phyloP scores from a whole-genome alignment of 2,329 filamentous ascomycete species.

The Trichoderma afroharzianum region DNA sequence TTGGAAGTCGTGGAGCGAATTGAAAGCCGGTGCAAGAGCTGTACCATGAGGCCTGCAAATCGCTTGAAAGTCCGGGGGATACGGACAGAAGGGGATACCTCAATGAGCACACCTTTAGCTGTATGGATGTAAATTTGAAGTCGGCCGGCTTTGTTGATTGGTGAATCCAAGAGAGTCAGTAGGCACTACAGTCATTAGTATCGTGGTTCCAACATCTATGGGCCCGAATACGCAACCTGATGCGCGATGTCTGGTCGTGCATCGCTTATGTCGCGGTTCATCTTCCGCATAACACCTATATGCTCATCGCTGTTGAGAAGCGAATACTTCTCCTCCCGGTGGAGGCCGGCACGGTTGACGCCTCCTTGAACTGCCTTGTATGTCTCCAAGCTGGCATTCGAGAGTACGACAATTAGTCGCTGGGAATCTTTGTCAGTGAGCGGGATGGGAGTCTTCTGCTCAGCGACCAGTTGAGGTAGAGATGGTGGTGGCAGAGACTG shows the following conservation, averaged over 20 bases:
- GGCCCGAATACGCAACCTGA: slow-evolving; percentile 61
- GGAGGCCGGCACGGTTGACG: slow-evolving; percentile 58
- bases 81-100: slow-evolving; percentile 95
- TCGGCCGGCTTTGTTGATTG: slow-evolving; percentile 96
- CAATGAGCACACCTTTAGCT: slow-evolving; percentile 93
- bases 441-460: slow-evolving; percentile 83
- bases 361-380: slow-evolving; percentile 84
- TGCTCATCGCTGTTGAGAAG: slow-evolving; percentile 98
- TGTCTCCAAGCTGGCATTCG: slow-evolving; percentile 95
- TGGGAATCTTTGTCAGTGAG: slow-evolving; percentile 85
- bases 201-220: slow-evolving; percentile 41
- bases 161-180: slow-evolving; percentile 92
- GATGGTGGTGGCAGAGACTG: slow-evolving; percentile 91
- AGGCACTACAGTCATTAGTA: slow-evolving; percentile 69
- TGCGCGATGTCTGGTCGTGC: slow-evolving; percentile 97
- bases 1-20: slow-evolving; percentile 96
- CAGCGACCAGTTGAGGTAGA: slow-evolving; percentile 86
- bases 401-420: slow-evolving; percentile 90
- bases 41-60: slow-evolving; percentile 97
- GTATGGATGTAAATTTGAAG: slow-evolving; percentile 99
- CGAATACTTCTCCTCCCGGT: slow-evolving; percentile 91
- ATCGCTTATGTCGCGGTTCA: slow-evolving; percentile 98
- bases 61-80: slow-evolving; percentile 99
- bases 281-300: slow-evolving; percentile 98
- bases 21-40: slow-evolving; percentile 89